phyloP scores from a whole-genome alignment of 441 rosid genomes.

The Adansonia gregorii region DNA sequence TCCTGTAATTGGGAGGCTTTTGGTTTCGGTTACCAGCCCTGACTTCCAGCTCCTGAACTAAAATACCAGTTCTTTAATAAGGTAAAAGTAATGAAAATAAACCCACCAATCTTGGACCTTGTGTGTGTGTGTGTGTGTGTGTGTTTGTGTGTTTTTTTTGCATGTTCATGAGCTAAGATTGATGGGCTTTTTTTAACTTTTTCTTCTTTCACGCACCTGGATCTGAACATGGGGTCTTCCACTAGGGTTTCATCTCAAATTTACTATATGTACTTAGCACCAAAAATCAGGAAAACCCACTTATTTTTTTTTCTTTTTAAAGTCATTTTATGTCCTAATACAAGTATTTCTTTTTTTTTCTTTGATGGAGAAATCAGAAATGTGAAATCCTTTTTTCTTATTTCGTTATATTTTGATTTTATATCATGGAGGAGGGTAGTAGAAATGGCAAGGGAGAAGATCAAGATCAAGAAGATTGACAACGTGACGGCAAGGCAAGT shows the following conservation, averaged over 20 bases:
- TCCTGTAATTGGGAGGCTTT: conserved; percentile 29
- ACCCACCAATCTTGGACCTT: neutral
- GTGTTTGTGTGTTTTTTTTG: neutral
- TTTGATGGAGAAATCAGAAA: neutral
- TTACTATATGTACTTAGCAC: neutral
- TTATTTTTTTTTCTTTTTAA: neutral
- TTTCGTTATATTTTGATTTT: neutral
- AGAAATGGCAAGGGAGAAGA: too few species aligned
- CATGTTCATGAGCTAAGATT: conserved; percentile 29
- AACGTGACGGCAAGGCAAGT: too few species aligned
- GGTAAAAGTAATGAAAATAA: conserved; percentile 20
- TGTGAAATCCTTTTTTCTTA: neutral
- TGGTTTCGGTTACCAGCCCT: conserved; percentile 30
- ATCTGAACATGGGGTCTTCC: conserved; percentile 38
- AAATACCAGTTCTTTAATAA: conserved; percentile 7
- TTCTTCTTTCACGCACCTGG: conserved; percentile 30
- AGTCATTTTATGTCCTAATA: conserved; percentile 4
- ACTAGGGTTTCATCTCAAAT: conserved; percentile 39
- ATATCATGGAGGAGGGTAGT: too few species aligned
- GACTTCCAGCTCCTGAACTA: neutral
- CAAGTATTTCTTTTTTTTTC: too few species aligned
- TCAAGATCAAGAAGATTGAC: too few species aligned
- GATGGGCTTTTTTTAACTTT: conserved; percentile 17
- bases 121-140: neutral
- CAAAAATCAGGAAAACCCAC: conserved; percentile 15